phyloP scores from a whole-genome alignment of 192 early-diverging fungal species.

The Piromyces sp. region DNA sequence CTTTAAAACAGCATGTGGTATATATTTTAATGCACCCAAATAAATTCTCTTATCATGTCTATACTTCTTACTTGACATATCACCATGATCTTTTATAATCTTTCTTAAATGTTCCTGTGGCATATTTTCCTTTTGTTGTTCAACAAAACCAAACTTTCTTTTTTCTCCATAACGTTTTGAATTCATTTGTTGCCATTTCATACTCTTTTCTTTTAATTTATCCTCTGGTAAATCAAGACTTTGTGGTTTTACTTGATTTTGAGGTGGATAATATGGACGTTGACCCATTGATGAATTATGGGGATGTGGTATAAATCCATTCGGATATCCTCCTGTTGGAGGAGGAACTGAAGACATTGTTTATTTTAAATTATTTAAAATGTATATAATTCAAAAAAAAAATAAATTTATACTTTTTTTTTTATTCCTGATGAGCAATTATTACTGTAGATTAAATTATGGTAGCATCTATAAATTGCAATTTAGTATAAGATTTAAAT shows the following conservation, averaged over 20 bases:
- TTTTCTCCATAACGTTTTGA: slow-evolving; percentile 82
- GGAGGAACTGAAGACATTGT: not conserved
- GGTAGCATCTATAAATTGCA: too few relatives aligned
- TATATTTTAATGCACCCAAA: slow-evolving; percentile 93
- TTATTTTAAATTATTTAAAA: not conserved
- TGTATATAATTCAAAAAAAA: too few relatives aligned
- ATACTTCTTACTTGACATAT: slow-evolving; percentile 96
- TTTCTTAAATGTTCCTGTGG: slow-evolving; percentile 94
- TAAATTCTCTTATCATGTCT: slow-evolving; percentile 95
- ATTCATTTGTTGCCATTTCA: slow-evolving; percentile 84
- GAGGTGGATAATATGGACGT: not conserved
- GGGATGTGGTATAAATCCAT: not conserved
- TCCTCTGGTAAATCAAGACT: not conserved
- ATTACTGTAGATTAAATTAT: too few relatives aligned
- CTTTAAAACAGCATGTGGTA: slow-evolving; percentile 95
- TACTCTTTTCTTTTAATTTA: slow-evolving; percentile 43
- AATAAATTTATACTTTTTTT: too few relatives aligned
- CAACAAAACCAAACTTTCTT: slow-evolving; percentile 83
- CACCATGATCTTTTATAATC: slow-evolving; percentile 97
- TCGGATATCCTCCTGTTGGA: not conserved
- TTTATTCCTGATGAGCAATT: too few relatives aligned
- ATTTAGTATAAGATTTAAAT: too few relatives aligned
- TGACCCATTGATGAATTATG: not conserved
- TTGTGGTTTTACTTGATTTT: not conserved
- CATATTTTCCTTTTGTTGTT: slow-evolving; percentile 91